Conservation (phyloP, 495 filamentous ascomycete species). For the Lophiotrema nucula region DNA sequence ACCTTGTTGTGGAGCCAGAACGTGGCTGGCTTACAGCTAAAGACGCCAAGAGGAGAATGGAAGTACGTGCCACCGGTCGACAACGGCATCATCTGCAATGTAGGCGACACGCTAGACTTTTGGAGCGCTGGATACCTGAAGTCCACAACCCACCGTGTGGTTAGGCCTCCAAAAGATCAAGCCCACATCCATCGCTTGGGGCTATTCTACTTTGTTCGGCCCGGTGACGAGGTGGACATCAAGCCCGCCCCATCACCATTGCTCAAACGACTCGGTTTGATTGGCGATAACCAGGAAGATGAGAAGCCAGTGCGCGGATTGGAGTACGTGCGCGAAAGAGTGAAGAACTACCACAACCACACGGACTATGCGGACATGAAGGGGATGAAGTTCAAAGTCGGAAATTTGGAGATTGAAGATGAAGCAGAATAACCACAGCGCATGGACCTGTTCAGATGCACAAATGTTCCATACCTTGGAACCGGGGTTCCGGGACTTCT, state of each 20-base stretch:
- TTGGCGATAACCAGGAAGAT: conserved; percentile 39
- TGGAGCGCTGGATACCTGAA: conserved; percentile 39
- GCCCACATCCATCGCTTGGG: conserved; percentile 36
- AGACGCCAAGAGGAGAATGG: conserved; percentile 34
- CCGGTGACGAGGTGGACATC: conserved; percentile 45
- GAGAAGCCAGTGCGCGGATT: conserved; percentile 39
- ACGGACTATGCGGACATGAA: conserved; percentile 30
- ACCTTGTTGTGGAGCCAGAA: conserved; percentile 58
- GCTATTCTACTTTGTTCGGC: conserved; percentile 41
- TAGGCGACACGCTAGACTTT: conserved; percentile 37
- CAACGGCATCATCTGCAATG: conserved; percentile 36
- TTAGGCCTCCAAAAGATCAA: conserved; percentile 36
- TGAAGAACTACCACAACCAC: conserved; percentile 42
- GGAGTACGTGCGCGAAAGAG: conserved; percentile 50
- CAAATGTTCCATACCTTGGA: neutral
- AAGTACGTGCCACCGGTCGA: conserved; percentile 37
- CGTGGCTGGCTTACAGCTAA: conserved; percentile 55
- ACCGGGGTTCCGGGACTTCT: too few species aligned
- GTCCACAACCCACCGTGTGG: conserved; percentile 33
- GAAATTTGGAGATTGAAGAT: conserved; percentile 31
- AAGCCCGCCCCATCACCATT: conserved; percentile 48
- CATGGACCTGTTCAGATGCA: neutral
- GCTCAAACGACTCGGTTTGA: conserved; percentile 49
- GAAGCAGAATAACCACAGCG: conserved; percentile 21
- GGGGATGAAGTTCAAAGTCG: conserved; percentile 29